A percentile compares a stretch with the other conserved stretches of the same genome.
These are phyloP conservation scores for Diaporthe longicolla DNA, from an alignment of 2,329 filamentous ascomycete genomes.

Conservation along the genomic window DNA sequence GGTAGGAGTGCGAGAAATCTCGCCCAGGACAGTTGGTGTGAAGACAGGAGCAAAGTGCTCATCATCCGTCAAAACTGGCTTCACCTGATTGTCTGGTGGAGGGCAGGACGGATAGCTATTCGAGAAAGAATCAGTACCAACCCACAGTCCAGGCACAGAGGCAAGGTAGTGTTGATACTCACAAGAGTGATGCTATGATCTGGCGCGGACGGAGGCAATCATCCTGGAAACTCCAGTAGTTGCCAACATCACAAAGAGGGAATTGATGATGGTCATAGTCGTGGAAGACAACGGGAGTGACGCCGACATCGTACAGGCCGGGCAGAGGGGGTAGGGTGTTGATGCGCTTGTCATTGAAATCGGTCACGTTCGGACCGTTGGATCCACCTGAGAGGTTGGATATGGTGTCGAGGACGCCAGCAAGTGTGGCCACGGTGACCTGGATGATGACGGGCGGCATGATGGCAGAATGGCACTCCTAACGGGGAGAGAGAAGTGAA, in stretches of 20 bases:
- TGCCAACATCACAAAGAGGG: conserved; percentile 15
- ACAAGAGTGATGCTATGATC: conserved; percentile 37
- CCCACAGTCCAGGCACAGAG: neutral
- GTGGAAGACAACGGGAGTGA: neutral
- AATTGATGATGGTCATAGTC: neutral
- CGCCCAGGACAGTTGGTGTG: conserved; percentile 20
- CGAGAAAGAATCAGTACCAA: conserved; percentile 17
- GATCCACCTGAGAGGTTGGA: neutral
- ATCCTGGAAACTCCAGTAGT: neutral
- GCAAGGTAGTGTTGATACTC: neutral
- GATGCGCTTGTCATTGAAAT: conserved; percentile 31
- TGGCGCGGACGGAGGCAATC: conserved; percentile 24
- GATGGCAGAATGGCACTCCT: conserved; percentile 21
- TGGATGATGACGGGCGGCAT: conserved; percentile 36
- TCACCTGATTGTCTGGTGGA: neutral
- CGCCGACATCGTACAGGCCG: conserved; percentile 25
- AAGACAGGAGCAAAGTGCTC: conserved; percentile 33
- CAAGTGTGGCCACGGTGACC: conserved; percentile 21
- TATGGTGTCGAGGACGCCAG: neutral
- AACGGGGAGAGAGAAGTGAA: neutral
- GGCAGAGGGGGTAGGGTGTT: conserved; percentile 1
- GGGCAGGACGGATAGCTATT: conserved; percentile 40
- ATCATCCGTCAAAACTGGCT: neutral
- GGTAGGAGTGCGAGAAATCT: neutral
- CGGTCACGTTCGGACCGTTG: neutral